Conservation (phyloP, 2,329 filamentous ascomycete genomes). For the Paradendryphiella salina region DNA sequence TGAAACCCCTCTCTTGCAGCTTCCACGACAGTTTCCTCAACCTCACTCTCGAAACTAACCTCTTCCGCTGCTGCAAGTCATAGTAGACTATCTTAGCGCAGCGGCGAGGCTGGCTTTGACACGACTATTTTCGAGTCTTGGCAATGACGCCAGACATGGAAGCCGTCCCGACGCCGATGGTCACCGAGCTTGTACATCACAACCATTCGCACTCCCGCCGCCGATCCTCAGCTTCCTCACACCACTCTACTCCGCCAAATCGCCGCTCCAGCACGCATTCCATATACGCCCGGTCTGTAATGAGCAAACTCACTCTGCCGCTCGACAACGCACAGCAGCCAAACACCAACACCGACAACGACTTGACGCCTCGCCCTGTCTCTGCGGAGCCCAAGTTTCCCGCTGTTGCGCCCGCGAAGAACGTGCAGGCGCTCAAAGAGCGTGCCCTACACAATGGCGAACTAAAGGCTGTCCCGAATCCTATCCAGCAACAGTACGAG, state of each 20-base stretch:
- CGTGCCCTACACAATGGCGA: conserved; percentile 32
- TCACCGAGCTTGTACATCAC: conserved; percentile 20
- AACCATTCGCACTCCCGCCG: conserved; percentile 18
- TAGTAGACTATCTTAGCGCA: conserved; percentile 3
- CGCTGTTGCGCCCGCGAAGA: conserved; percentile 23
- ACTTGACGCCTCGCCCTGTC: conserved; percentile 25
- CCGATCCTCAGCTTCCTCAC: conserved; percentile 23
- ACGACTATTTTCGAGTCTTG: conserved; percentile 7
- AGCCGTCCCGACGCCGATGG: conserved; percentile 20
- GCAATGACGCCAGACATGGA: conserved; percentile 20
- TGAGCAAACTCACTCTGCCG: conserved; percentile 48
- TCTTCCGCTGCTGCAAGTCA: conserved; percentile 1
- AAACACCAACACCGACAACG: conserved; percentile 17
- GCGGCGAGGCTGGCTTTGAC: conserved; percentile 6
- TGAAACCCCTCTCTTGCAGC: not conserved
- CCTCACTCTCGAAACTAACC: not conserved
- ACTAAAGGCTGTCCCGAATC: conserved; percentile 31
- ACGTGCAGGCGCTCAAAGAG: conserved; percentile 32
- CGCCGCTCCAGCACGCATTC: conserved; percentile 53
- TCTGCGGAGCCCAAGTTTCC: conserved; percentile 12
- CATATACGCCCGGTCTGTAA: conserved; percentile 55
- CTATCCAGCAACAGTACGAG: conserved; percentile 18
- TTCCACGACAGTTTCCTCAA: not conserved
- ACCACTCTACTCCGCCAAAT: conserved; percentile 11
- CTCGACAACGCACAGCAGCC: conserved; percentile 25